A percentile compares a stretch with the other conserved stretches of the same genome.
Conservation (phyloP, 495 filamentous ascomycete genomes). For the Hypoxylon fragiforme region DNA sequence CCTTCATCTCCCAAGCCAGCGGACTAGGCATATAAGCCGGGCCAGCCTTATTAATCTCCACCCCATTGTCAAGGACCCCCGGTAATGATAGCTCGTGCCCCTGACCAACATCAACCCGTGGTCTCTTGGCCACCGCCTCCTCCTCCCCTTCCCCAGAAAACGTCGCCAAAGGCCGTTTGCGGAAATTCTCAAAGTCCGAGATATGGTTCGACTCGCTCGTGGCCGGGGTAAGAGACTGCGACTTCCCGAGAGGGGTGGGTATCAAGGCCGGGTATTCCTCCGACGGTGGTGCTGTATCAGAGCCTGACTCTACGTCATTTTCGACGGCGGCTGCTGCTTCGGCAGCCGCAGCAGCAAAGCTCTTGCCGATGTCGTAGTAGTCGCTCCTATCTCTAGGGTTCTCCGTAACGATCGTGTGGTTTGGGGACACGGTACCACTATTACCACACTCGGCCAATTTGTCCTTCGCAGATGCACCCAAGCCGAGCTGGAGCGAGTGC, state of each 20-base stretch:
- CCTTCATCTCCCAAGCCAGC: too few species aligned
- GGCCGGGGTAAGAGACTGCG: conserved; percentile 6
- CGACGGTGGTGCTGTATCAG: neutral
- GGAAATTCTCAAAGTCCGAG: conserved; percentile 15
- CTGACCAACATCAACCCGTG: too few species aligned
- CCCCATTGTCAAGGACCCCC: too few species aligned
- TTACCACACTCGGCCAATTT: too few species aligned
- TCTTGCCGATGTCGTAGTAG: neutral
- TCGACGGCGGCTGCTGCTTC: too few species aligned
- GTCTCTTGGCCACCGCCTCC: too few species aligned
- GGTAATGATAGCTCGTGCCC: too few species aligned
- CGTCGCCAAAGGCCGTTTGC: conserved; percentile 9
- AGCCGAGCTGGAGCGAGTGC: conserved; percentile 5
- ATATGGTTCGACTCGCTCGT: conserved; percentile 17
- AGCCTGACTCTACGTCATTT: too few species aligned
- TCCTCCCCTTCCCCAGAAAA: too few species aligned
- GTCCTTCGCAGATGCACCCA: neutral
- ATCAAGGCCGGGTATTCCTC: neutral
- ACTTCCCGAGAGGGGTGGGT: neutral
- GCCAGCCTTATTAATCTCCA: too few species aligned
- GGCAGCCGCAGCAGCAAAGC: too few species aligned
- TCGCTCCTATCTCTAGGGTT: neutral
- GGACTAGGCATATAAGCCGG: too few species aligned
- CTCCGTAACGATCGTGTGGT: neutral
- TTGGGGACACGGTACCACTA: neutral